These are phyloP conservation scores for Pseudogymnoascus sp. DNA, from an alignment of 2,329 filamentous ascomycete genomes.

Conservation along the genomic window DNA sequence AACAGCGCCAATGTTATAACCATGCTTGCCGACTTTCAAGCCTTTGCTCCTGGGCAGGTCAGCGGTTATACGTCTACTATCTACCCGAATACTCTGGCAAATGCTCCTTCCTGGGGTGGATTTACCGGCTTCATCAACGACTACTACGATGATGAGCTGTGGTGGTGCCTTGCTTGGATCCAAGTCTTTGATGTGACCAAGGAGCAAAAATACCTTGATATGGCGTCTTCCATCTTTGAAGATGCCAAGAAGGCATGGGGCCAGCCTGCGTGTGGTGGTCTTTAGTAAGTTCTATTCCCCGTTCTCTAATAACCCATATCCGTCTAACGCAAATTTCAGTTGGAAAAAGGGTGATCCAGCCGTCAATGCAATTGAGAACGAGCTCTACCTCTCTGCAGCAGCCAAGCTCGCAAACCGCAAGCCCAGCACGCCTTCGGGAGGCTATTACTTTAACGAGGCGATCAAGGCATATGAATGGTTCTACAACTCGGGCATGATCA, in stretches of 20 bases:
- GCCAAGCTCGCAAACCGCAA: constrained; percentile 49
- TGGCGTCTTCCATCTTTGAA: constrained; percentile 46
- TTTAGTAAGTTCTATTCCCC: constrained; percentile 32
- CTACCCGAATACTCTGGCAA: constrained; percentile 21
- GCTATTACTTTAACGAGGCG: constrained; percentile 52
- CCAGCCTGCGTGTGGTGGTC: constrained; percentile 44
- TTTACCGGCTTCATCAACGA: constrained; percentile 43
- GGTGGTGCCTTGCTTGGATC: constrained; percentile 56
- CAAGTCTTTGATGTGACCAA: constrained; percentile 48
- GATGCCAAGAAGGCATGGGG: constrained; percentile 46
- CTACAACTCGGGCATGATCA: constrained; percentile 38
- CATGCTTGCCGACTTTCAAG: constrained; percentile 47
- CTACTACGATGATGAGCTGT: constrained; percentile 55
- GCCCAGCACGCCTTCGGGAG: constrained; percentile 38
- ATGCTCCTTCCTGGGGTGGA: constrained; percentile 22
- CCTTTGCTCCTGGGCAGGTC: constrained; percentile 19
- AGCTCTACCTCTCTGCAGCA: constrained; percentile 47
- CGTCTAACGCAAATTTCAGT: constrained; percentile 18
- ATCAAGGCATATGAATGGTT: constrained; percentile 46
- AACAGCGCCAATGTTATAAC: constrained; percentile 62
- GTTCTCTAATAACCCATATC: neutral
- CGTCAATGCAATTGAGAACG: constrained; percentile 51
- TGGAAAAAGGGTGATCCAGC: constrained; percentile 47
- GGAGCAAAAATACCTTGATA: constrained; percentile 44
- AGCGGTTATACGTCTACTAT: constrained; percentile 18